A percentile compares a stretch with the other conserved stretches of the same genome.
Evolutionary conservation across 1,284 basidiomycete species (phyloP).

Genomic region (Sparassis latifolia): DNA sequence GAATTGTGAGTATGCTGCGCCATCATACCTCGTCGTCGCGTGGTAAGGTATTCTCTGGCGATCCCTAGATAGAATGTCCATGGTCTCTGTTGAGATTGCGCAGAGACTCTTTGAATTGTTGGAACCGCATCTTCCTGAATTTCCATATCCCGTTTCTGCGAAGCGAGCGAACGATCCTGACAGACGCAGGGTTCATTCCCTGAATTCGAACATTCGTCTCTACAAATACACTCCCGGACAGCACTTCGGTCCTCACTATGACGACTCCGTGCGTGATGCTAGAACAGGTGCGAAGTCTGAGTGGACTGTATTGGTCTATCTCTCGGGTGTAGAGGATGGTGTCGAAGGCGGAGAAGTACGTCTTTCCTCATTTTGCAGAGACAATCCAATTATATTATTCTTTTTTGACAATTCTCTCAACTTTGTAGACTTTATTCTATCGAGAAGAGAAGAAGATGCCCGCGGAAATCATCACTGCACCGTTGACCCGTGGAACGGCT

Average conservation of each 20-base stretch:
- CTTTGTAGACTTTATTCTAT: conserved; percentile 66
- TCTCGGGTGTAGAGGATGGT: conserved; percentile 66
- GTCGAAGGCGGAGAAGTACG: conserved; percentile 70
- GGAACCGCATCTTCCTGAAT: conserved; percentile 52
- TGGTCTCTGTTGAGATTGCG: conserved; percentile 59
- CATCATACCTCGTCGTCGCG: background rate
- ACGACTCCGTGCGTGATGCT: conserved; percentile 58
- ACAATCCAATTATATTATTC: too few relatives aligned
- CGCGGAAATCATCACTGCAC: conserved; percentile 48
- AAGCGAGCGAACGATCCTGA: conserved; percentile 25
- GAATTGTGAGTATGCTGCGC: conserved; percentile 44
- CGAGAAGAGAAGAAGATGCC: conserved; percentile 44
- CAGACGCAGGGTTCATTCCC: conserved; percentile 42
- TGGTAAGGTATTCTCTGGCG: background rate
- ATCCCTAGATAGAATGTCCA: conserved; percentile 52
- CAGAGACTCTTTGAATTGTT: conserved; percentile 44
- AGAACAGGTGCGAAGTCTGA: conserved; percentile 56
- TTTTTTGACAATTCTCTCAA: conserved; percentile 2
- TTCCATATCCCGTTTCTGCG: conserved; percentile 43
- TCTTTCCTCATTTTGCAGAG: background rate
- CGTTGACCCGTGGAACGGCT: conserved; percentile 62
- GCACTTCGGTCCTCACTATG: conserved; percentile 72
- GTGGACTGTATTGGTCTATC: conserved; percentile 79
- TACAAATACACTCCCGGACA: conserved; percentile 65
- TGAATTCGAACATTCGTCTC: conserved; percentile 64